A percentile compares a stretch with the other conserved stretches of the same genome.
phyloP scores from a whole-genome alignment of 805 yeast species.

The Suhomyces pyralidae region DNA sequence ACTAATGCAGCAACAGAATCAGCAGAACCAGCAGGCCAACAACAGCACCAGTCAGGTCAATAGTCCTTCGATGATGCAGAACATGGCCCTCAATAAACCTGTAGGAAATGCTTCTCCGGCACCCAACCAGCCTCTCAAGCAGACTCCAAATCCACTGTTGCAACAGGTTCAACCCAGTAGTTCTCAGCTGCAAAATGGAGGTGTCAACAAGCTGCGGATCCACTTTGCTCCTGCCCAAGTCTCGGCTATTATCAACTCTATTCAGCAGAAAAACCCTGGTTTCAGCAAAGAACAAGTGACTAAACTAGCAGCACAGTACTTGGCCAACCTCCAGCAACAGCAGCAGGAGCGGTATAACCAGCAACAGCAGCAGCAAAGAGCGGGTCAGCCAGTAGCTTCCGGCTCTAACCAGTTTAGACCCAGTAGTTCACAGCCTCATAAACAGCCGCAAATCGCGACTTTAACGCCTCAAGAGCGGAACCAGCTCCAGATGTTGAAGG shows the following conservation, averaged over 20 bases:
- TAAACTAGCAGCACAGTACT: slow-evolving; percentile 59
- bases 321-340: slow-evolving; percentile 56
- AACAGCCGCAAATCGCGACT: slow-evolving; percentile 31
- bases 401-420: neutral
- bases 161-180: neutral
- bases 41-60: slow-evolving; percentile 1
- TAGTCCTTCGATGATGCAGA: slow-evolving; percentile 3
- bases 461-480: slow-evolving; percentile 43
- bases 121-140: neutral
- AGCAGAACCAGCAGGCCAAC: slow-evolving; percentile 16
- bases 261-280: slow-evolving; percentile 63
- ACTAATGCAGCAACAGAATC: slow-evolving; percentile 44
- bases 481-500: slow-evolving; percentile 40
- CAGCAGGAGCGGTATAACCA: slow-evolving; percentile 37
- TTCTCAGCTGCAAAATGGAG: neutral
- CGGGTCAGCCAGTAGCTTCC: slow-evolving; percentile 13
- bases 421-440: slow-evolving; percentile 8
- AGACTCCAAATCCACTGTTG: slow-evolving; percentile 1
- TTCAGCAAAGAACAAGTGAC: slow-evolving; percentile 63
- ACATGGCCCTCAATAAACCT: slow-evolving; percentile 1
- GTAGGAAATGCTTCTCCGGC: neutral
- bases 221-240: slow-evolving; percentile 61
- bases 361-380: slow-evolving; percentile 5
- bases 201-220: slow-evolving; percentile 26
- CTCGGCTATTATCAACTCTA: slow-evolving; percentile 60